phyloP scores from a whole-genome alignment of 305 asterid genomes.

The Nicotiana rustica region DNA sequence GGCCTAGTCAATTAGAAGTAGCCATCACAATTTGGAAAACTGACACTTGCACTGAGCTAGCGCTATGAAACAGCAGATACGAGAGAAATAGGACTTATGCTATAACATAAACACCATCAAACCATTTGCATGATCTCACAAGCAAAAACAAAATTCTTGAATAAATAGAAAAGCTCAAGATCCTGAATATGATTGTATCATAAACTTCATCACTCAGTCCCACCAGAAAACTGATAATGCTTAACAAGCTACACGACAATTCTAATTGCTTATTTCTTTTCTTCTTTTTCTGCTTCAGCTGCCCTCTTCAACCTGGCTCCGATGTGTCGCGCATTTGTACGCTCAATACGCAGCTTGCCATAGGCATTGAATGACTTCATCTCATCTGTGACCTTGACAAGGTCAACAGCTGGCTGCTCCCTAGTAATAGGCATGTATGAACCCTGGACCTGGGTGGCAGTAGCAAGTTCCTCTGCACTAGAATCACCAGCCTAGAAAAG shows the following conservation, averaged over 20 bases:
- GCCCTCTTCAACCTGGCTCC: conserved; percentile 50
- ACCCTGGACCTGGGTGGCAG: conserved; percentile 52
- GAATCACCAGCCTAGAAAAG: conserved; percentile 47
- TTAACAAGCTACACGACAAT: neutral
- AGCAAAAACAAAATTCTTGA: neutral
- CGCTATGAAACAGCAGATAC: neutral
- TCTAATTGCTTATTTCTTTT: conserved; percentile 31
- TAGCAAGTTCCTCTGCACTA: conserved; percentile 47
- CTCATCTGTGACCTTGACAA: conserved; percentile 47
- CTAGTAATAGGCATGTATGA: conserved; percentile 42
- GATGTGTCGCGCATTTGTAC: conserved; percentile 39
- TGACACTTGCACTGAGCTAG: neutral
- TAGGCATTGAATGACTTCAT: conserved; percentile 50
- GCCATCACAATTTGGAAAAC: neutral
- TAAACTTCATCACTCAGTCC: neutral
- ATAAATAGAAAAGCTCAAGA: neutral
- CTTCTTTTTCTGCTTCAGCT: conserved; percentile 59
- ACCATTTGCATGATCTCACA: neutral
- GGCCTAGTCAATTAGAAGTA: too few species aligned
- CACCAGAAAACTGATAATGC: neutral
- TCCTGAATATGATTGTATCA: conserved; percentile 25
- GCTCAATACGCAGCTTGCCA: conserved; percentile 46
- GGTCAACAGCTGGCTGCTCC: conserved; percentile 39
- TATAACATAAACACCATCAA: neutral
- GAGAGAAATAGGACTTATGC: neutral